phyloP scores from a whole-genome alignment of 495 filamentous ascomycete species.

The Aspergillus sclerotioniger region DNA sequence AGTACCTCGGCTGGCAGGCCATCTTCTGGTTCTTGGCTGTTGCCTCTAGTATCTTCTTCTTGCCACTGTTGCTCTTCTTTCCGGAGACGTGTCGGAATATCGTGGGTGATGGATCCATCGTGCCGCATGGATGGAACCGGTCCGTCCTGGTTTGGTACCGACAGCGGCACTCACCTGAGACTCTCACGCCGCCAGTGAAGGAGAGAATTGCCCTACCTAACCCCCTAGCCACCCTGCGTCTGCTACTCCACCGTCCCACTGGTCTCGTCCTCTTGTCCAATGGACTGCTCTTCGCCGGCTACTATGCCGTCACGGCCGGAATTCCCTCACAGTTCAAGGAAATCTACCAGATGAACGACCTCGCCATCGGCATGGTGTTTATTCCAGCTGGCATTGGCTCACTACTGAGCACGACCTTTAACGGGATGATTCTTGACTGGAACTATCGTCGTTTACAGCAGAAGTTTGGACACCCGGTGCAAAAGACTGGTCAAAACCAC shows the following conservation, averaged over 20 bases:
- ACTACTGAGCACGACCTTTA: conserved; percentile 68
- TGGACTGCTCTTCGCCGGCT: conserved; percentile 34
- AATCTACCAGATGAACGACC: conserved; percentile 31
- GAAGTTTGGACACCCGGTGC: conserved; percentile 31
- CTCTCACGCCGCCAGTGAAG: not conserved
- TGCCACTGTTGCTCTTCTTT: conserved; percentile 32
- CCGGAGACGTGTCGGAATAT: conserved; percentile 45
- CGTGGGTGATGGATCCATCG: conserved; percentile 41
- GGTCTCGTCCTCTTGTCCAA: conserved; percentile 51
- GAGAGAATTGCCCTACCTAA: conserved; percentile 19
- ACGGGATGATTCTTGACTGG: conserved; percentile 64
- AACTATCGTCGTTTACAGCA: conserved; percentile 35
- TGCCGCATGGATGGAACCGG: conserved; percentile 23
- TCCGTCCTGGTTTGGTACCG: conserved; percentile 15
- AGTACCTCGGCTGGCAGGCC: conserved; percentile 66
- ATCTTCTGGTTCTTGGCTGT: conserved; percentile 78
- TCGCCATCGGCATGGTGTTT: conserved; percentile 37
- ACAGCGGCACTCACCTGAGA: not conserved
- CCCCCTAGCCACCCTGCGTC: conserved; percentile 34
- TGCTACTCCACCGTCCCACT: conserved; percentile 55
- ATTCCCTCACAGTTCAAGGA: conserved; percentile 29
- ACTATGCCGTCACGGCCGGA: conserved; percentile 35
- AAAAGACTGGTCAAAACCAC: conserved; percentile 40
- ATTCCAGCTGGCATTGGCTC: conserved; percentile 53
- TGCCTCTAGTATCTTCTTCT: conserved; percentile 38